These are phyloP conservation scores for Porphyrellus cyaneotinctus DNA, from an alignment of 768 basidiomycete genomes.

Conservation along the genomic window DNA sequence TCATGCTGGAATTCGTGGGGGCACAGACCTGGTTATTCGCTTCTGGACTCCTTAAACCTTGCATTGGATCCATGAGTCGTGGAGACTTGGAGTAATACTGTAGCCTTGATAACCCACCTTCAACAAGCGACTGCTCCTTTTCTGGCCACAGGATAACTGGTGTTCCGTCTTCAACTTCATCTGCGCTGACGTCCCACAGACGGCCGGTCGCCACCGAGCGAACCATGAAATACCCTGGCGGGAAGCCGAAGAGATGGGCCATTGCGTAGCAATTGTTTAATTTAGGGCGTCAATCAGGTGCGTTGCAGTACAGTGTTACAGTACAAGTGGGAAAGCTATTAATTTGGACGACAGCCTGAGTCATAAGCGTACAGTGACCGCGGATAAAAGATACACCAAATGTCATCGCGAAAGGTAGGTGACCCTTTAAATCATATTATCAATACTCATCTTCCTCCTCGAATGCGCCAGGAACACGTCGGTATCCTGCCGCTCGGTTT, in stretches of 20 bases:
- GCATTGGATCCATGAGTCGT: conserved; percentile 11
- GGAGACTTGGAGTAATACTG: background rate
- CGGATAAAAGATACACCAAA: too few species aligned
- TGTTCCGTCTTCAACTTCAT: conserved; percentile 35
- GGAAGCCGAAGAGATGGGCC: conserved; percentile 31
- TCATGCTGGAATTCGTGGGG: too few species aligned
- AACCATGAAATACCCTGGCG: conserved; percentile 40
- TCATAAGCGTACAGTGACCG: background rate
- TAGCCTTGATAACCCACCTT: conserved; percentile 45
- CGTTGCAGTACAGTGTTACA: background rate
- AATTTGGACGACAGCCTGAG: too few species aligned
- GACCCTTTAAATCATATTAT: conserved; percentile 4
- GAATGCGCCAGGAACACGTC: conserved; percentile 28
- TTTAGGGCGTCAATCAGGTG: background rate
- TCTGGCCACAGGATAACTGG: conserved; percentile 63
- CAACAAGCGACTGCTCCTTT: conserved; percentile 74
- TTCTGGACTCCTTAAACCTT: conserved; percentile 64
- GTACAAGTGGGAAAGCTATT: too few species aligned
- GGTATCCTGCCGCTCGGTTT: conserved; percentile 9
- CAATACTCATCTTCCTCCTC: conserved; percentile 19
- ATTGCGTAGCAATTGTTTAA: conserved; percentile 4
- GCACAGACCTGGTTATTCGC: conserved; percentile 67
- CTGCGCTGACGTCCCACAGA: conserved; percentile 34
- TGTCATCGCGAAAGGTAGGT: background rate
- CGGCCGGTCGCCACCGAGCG: conserved; percentile 34